phyloP scores from a whole-genome alignment of 2,329 filamentous ascomycete species.

The Parafenestella ontariensis region DNA sequence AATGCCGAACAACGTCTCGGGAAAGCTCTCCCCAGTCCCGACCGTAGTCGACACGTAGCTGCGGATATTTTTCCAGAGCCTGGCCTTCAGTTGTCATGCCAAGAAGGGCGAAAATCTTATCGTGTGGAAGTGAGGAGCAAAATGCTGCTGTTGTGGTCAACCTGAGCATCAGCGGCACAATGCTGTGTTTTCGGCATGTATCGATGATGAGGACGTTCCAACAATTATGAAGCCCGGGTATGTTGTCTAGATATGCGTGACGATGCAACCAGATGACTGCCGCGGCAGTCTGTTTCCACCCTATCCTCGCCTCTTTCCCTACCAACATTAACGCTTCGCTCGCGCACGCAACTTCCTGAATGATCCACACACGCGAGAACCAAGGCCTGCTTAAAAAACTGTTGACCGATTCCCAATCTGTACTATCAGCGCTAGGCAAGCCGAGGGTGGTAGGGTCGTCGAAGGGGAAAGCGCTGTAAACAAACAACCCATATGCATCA shows the following conservation, averaged over 20 bases:
- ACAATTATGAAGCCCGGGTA: not conserved
- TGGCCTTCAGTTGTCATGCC: slow-evolving; percentile 2
- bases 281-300: not conserved
- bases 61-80: slow-evolving; percentile 1
- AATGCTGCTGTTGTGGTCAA: not conserved
- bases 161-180: not conserved
- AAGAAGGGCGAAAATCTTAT: slow-evolving; percentile 10
- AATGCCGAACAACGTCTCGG: slow-evolving; percentile 5
- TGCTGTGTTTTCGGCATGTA: not conserved
- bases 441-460: not conserved
- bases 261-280: not conserved
- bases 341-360: slow-evolving; percentile 4
- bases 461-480: not conserved
- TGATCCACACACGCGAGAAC: slow-evolving; percentile 6
- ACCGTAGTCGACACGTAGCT: slow-evolving; percentile 3
- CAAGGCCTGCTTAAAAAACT: slow-evolving; percentile 1
- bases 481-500: not conserved
- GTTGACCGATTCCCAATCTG: not conserved
- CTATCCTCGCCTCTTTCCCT: not conserved
- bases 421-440: not conserved
- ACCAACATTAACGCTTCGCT: not conserved
- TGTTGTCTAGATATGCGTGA: not conserved
- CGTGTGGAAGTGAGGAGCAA: slow-evolving; percentile 4
- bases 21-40: slow-evolving; percentile 3
- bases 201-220: slow-evolving; percentile 1